Conservation (phyloP, 2,329 filamentous ascomycete genomes). For the Fusarium palustre region DNA sequence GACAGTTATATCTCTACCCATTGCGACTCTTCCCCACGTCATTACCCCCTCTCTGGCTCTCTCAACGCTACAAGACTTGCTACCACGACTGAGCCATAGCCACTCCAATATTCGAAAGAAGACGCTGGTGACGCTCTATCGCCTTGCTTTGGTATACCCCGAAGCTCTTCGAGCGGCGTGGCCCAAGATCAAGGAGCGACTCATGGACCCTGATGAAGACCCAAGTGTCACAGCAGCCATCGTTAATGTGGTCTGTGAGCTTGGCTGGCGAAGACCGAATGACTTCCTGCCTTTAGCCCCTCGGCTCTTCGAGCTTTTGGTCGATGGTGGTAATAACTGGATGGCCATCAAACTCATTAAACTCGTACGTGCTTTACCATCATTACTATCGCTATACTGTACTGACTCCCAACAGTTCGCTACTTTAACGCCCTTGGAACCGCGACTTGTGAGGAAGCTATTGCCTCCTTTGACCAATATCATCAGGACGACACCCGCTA, state of each 20-base stretch:
- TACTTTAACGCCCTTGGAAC: constrained; percentile 90
- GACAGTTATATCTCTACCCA: constrained; percentile 84
- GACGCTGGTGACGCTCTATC: constrained; percentile 92
- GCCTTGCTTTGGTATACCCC: constrained; percentile 94
- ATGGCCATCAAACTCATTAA: constrained; percentile 99
- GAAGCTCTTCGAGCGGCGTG: constrained; percentile 92
- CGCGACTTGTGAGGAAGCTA: constrained; percentile 89
- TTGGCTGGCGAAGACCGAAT: constrained; percentile 92
- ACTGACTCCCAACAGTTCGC: constrained; percentile 76
- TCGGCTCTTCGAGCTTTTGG: constrained; percentile 89
- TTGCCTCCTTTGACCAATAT: constrained; percentile 91
- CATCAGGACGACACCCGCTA: constrained; percentile 93
- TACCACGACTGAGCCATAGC: constrained; percentile 88
- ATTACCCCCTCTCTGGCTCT: constrained; percentile 93
- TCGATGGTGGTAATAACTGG: constrained; percentile 97
- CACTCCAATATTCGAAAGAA: constrained; percentile 92
- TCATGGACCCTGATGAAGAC: constrained; percentile 92
- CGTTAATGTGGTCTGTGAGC: constrained; percentile 95
- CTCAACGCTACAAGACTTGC: constrained; percentile 85
- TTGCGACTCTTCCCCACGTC: constrained; percentile 91
- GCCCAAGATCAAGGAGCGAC: constrained; percentile 95
- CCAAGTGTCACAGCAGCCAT: constrained; percentile 94
- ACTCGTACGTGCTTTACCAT: constrained; percentile 66
- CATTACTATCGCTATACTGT: neutral
- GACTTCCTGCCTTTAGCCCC: constrained; percentile 95